phyloP scores from a whole-genome alignment of 2,329 filamentous ascomycete species.

The Fusarium setosum region DNA sequence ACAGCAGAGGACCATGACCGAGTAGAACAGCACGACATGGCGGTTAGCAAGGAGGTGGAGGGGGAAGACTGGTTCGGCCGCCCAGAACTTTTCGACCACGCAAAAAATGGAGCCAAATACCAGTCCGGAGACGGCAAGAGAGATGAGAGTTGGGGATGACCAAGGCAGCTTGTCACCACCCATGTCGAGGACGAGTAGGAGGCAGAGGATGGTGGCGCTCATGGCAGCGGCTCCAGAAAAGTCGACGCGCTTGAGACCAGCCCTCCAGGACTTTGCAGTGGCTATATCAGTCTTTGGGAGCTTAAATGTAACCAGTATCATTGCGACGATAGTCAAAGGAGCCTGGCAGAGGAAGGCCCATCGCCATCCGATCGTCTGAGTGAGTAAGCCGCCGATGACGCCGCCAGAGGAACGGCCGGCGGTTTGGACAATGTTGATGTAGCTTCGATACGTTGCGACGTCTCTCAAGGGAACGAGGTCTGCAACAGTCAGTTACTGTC shows the following conservation, averaged over 20 bases:
- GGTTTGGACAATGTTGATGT: conserved; percentile 22
- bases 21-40: conserved; percentile 1
- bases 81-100: not conserved
- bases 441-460: conserved; percentile 18
- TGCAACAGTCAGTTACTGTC: not conserved
- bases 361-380: conserved; percentile 19
- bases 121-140: not conserved
- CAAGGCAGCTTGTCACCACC: not conserved
- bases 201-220: not conserved
- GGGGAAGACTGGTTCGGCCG: conserved; percentile 13
- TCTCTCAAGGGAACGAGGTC: conserved; percentile 20
- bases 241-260: not conserved
- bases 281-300: not conserved
- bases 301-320: not conserved
- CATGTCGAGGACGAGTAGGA: conserved; percentile 3
- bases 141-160: not conserved
- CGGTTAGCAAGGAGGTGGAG: not conserved
- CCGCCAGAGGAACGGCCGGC: conserved; percentile 14
- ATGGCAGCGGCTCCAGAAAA: not conserved
- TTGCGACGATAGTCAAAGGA: conserved; percentile 1
- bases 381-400: conserved; percentile 11
- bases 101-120: not conserved
- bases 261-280: not conserved
- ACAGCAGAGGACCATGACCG: not conserved
- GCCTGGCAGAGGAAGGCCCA: conserved; percentile 15